Conservation (phyloP, 176 grass and related monocot genomes). For the Carex littledalei region DNA sequence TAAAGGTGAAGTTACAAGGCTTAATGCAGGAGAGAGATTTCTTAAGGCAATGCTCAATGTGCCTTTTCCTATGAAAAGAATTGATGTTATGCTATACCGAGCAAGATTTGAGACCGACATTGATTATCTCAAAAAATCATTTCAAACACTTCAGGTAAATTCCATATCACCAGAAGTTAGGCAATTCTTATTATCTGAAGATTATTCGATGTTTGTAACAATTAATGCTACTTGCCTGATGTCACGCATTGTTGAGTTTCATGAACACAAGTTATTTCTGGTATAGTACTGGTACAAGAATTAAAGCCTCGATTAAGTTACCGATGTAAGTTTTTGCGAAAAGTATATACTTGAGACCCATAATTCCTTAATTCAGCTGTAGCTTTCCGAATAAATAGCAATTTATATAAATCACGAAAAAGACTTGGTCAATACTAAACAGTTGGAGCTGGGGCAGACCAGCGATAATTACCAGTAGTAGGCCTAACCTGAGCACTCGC, state of each 20-base stretch:
- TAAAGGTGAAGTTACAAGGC: conserved; percentile 45
- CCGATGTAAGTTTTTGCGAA: neutral
- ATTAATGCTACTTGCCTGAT: neutral
- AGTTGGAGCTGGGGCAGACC: neutral
- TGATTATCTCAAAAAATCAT: conserved; percentile 52
- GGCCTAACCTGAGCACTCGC: neutral
- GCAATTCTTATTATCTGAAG: neutral
- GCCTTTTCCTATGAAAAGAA: conserved; percentile 80
- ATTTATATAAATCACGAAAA: neutral
- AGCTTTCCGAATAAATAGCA: neutral
- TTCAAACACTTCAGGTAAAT: conserved; percentile 68
- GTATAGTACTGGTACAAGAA: neutral
- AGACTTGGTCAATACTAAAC: neutral
- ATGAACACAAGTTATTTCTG: neutral
- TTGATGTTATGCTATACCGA: conserved; percentile 69
- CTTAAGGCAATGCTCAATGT: conserved; percentile 56
- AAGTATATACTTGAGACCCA: neutral
- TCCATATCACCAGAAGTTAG: neutral
- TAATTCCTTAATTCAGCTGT: too few species aligned
- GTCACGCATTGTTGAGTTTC: neutral
- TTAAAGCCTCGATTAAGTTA: neutral
- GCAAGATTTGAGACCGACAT: conserved; percentile 57
- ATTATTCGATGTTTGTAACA: neutral
- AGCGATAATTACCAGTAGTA: neutral
- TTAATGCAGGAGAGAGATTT: conserved; percentile 67